phyloP scores from a whole-genome alignment of 2,329 filamentous ascomycete genomes.

The Tolypocladium ovalisporum region DNA sequence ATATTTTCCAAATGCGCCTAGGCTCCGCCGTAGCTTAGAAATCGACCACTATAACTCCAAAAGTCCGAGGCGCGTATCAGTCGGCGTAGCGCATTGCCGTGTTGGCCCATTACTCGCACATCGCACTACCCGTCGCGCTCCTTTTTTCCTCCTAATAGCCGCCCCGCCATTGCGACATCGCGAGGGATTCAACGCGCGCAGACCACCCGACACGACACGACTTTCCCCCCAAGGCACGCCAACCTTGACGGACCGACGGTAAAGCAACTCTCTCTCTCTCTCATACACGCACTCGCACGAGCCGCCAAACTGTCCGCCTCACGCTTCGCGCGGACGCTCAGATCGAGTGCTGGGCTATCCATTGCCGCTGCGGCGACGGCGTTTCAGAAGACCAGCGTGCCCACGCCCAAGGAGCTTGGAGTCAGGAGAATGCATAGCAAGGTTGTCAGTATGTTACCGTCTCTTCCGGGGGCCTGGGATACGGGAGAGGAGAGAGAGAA shows the following conservation, averaged over 20 bases:
- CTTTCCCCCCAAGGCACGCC: too few species aligned
- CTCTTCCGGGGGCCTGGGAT: background rate
- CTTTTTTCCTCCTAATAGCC: background rate
- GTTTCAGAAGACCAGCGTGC: conserved; percentile 36
- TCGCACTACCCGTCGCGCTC: background rate
- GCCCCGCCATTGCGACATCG: background rate
- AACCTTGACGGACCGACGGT: background rate
- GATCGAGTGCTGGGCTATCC: conserved; percentile 64
- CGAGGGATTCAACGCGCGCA: background rate
- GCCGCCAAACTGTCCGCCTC: conserved; percentile 88
- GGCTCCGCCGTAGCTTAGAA: background rate
- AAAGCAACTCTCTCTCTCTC: too few species aligned
- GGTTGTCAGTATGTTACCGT: conserved; percentile 62
- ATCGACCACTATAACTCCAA: background rate
- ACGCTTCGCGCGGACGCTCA: conserved; percentile 63
- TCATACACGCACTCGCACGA: too few species aligned
- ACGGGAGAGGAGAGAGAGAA: background rate
- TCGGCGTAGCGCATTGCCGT: background rate
- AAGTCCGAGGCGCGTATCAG: background rate
- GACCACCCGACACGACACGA: background rate
- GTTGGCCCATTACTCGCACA: background rate
- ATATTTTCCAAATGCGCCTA: background rate
- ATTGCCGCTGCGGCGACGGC: conserved; percentile 58
- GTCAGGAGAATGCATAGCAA: conserved; percentile 76
- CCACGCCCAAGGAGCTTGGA: conserved; percentile 21